Evolutionary conservation across 2,329 filamentous ascomycete species (phyloP), one percentile per base, ranked within the genome.

Genomic region (Paecilomyces sp.): DNA sequence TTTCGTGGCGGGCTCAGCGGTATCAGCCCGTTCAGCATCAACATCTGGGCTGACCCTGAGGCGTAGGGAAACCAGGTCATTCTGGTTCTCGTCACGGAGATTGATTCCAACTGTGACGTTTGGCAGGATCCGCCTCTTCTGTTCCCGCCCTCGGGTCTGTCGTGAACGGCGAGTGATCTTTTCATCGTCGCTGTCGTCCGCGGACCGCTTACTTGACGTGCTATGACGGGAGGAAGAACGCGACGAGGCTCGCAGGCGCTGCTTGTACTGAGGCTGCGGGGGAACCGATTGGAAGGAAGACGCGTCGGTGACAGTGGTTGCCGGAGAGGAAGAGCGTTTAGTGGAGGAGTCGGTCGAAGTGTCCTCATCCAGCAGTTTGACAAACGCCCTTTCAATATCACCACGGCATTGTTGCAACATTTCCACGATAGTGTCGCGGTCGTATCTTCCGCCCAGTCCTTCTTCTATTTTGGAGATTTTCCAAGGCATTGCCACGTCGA

Each of bases 381-480:
- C 76, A 51, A 85, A 82, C 6, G 83, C 81, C 30, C 75, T 70
- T 63, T 84, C 77, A 53, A 86, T 76, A 64, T 83, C 79, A 51
- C 83, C 82, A 56, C 79, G 81, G 59, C 77, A 79, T 63, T 80
- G 77, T 65, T 82, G 76, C 33, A 86, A 74, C 61, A 80, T 77
- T 63, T 80, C 77, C 55, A 80, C 79, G 61, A 85, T 82, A 25
- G 77, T 78, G 30, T 74, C 75, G 50, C 79, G 78, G 64, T 83
- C 79, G 51, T 78, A 76, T 57, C 78, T 74, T 58, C 78, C 80
- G 22, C 81, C 81, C 9, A 85, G 70, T 3, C 80, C 80, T 63
- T 79, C 78, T 57, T 77, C 72, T 7, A 85, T 81, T 5, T 77
- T 75, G 41, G 82, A 79, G 56, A 85, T 80, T 74, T 83, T 83